Conservation (phyloP, 2,329 filamentous ascomycete species). For the Exophiala oligosperma region DNA sequence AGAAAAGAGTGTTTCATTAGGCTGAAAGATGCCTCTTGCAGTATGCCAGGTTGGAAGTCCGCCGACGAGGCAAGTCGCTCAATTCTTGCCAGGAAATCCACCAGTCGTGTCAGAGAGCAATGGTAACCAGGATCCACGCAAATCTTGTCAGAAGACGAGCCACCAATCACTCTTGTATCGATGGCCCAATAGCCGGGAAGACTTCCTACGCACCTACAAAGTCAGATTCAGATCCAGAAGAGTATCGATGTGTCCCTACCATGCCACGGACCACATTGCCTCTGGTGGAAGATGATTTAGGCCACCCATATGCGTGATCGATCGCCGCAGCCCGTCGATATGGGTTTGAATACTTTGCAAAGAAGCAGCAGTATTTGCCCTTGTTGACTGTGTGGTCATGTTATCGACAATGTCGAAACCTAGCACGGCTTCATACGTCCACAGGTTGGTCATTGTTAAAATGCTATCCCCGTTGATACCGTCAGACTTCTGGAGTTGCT, state of each 20-base stretch:
- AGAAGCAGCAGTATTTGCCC: neutral
- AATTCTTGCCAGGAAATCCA: constrained; percentile 9
- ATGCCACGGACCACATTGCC: constrained; percentile 12
- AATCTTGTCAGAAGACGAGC: neutral
- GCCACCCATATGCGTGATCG: constrained; percentile 7
- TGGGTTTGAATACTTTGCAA: constrained; percentile 10
- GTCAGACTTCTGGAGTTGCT: constrained; percentile 5
- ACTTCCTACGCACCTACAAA: constrained; percentile 9
- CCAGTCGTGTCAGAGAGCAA: constrained; percentile 3
- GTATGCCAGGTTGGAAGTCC: neutral
- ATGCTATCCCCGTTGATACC: constrained; percentile 8
- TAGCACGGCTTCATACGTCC: constrained; percentile 13
- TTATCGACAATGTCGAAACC: neutral
- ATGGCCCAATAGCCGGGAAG: constrained; percentile 16
- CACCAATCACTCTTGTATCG: constrained; percentile 7
- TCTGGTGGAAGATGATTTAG: constrained; percentile 7
- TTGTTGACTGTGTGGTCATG: neutral
- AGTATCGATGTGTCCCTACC: neutral
- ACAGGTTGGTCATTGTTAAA: constrained; percentile 8
- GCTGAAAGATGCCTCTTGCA: constrained; percentile 9
- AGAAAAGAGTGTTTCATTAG: constrained; percentile 1
- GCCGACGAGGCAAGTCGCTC: neutral
- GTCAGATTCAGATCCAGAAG: neutral
- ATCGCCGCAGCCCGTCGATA: constrained; percentile 9
- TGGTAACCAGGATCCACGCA: neutral